Evolutionary conservation across 2,329 filamentous ascomycete genomes (phyloP), one percentile per base, ranked within the genome.

Genomic region (Colletotrichum falcatum): DNA sequence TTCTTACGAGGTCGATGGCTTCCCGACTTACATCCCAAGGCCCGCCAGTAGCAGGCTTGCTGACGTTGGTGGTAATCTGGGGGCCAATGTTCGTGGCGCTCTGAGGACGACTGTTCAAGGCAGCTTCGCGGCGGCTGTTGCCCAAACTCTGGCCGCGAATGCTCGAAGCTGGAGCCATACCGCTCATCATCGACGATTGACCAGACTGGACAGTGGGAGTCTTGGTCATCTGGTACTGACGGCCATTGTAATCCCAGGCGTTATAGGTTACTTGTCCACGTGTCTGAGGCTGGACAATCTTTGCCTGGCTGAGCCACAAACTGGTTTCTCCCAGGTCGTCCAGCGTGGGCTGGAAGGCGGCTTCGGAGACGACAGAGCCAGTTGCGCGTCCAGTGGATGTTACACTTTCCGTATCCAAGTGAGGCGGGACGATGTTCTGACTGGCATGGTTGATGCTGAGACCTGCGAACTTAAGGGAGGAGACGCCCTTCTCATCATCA

Each of bases 181-280:
- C 28, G 16, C 37, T 30, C 37, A 33, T 7, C 33, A 28, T 53
- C 2, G 59, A 71, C 1, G 68, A 62, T 14, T 18, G 23, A 11
- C 28, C 28, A 12, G 59, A 69, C 44, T 59, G 65, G 5, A 72
- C 55, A 0, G 79, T 78, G 2, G 73, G 71, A 0, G 73, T 64
- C 65, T 80, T 80, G 48, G 69, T 33, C 1, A 30, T 65, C 3
- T 59, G 56, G 35, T 79, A 69, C 6, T 65, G 73, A 0, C 66
- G 70, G 0, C 80, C 80, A 5, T 48, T 64, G 1, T 74, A 23
- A 12, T 79, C 78, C 79, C 79, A 82, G 2, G 77, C 78, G 35
- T 71, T 71, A 48, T 59, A 68, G 16, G 70, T 56, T 2, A 44
- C 23, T 16, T 18, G 44, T 0, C 61, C 72, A 1, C 63, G 49